Conservation (phyloP, 1,284 basidiomycete species). For the Apiotrichum porosum region DNA sequence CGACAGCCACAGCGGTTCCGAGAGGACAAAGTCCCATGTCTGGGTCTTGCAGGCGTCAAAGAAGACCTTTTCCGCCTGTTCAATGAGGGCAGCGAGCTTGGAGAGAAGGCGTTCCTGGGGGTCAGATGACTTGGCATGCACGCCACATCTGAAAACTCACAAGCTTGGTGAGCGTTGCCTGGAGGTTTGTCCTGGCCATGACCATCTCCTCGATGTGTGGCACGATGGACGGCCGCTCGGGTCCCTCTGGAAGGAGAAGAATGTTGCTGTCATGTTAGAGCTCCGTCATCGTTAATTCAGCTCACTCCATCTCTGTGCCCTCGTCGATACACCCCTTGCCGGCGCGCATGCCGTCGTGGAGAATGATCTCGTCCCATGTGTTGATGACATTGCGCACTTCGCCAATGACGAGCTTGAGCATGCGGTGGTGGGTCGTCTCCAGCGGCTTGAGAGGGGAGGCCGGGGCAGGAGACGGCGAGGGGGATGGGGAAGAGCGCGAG, state of each 20-base stretch:
- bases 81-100: conserved; percentile 32
- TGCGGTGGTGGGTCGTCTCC: conserved; percentile 43
- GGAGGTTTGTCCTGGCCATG: conserved; percentile 16
- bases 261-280: conserved; percentile 41
- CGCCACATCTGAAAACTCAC: conserved; percentile 16
- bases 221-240: conserved; percentile 30
- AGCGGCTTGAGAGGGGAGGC: conserved; percentile 13
- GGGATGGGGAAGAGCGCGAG: conserved; percentile 46
- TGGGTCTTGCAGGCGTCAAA: conserved; percentile 36
- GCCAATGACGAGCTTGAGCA: conserved; percentile 36
- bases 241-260: conserved; percentile 22
- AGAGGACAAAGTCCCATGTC: conserved; percentile 27
- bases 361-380: conserved; percentile 43
- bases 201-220: conserved; percentile 24
- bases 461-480: conserved; percentile 38
- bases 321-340: conserved; percentile 39
- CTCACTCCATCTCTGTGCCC: conserved; percentile 38
- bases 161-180: conserved; percentile 30
- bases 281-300: conserved; percentile 4
- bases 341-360: conserved; percentile 36
- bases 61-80: conserved; percentile 40
- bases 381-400: conserved; percentile 30
- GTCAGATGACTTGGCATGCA: background rate
- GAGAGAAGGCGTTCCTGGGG: conserved; percentile 32
- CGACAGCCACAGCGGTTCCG: conserved; percentile 39